Base-by-base conservation (phyloP, 2,329 filamentous ascomycete genomes). In the Sporothrix humicola region DNA sequence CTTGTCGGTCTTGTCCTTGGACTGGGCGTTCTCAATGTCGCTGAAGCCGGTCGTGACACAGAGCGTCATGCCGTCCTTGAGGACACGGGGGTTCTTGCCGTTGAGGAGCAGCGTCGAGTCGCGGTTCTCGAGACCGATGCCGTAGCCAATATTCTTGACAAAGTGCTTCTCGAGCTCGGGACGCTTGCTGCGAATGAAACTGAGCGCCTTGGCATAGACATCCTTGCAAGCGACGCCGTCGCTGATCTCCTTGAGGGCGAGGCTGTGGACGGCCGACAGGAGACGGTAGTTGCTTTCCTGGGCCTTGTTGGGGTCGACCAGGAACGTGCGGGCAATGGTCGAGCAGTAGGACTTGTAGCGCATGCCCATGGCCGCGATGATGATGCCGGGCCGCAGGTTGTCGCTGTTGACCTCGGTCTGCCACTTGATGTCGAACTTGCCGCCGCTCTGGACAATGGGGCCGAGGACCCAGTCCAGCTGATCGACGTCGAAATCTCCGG, bases 51-150 rank as follows among this genome's bases (percentile, higher is more conserved):
- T 96, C 46, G 93, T 94, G 78, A 99, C 89, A 79, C 92, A 93
- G 13, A 99, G 87, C 0, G 96, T 99, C 96, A 99, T 99, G 77
- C 97, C 97, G 79, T 98, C 97, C 82, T 95, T 97, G 73, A 99
- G 84, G 5, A 88, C 87, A 70, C 95, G 90, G 42, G 85, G 87
- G 81, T 95, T 98, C 85, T 99, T 99, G 74, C 87, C 92, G 79
- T 94, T 98, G 52, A 99, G 85, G 2, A 96, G 83, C 74, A 99
- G 87, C 4, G 94, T 95, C 2, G 88, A 84, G 80, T 99, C 96
- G 78, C 93, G 91, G 77, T 92, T 92, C 84, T 99, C 97, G 59
- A 98, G 93, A 75, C 96, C 97, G 78, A 99, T 93, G 66, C 94
- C 95, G 78, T 91, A 93, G 68, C 96, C 96, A 52, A 98, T 91